These are phyloP conservation scores for Nicotiana benthamiana DNA, from an alignment of 257 asterid genomes.

Conservation along the genomic window DNA sequence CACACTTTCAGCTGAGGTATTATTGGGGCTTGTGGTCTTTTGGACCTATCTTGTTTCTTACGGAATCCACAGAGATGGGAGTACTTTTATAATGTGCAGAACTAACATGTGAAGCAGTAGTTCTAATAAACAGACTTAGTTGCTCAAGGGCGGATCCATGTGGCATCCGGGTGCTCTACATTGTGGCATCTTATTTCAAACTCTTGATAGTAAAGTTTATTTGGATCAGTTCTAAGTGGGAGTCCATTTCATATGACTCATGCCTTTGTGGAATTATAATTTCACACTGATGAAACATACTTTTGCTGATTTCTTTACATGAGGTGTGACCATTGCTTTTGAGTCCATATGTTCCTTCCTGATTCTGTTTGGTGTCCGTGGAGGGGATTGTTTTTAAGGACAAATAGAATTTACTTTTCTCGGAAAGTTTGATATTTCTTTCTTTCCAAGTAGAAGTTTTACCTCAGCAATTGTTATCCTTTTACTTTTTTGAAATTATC, in stretches of 20 bases:
- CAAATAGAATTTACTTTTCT: background rate
- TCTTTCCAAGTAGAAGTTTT: background rate
- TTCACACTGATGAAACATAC: background rate
- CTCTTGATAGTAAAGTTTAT: background rate
- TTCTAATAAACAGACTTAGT: background rate
- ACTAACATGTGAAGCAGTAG: background rate
- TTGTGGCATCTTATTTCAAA: background rate
- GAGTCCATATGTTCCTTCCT: background rate
- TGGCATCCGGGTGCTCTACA: background rate
- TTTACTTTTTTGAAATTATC: background rate
- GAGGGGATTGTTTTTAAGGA: background rate
- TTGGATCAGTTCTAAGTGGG: background rate
- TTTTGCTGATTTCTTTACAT: background rate
- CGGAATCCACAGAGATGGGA: background rate
- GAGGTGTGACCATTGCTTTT: background rate
- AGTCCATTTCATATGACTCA: background rate
- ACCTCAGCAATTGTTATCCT: background rate
- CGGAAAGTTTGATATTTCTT: background rate
- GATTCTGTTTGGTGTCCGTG: background rate
- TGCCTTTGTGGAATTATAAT: background rate
- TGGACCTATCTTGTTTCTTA: background rate
- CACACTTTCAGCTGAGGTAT: conserved; percentile 91
- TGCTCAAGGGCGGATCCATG: no score
- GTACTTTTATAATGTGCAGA: background rate
- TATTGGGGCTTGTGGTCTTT: background rate